Evolutionary conservation across 1,284 basidiomycete species (phyloP).

Genomic region (Moesziomyces globuligerus): DNA sequence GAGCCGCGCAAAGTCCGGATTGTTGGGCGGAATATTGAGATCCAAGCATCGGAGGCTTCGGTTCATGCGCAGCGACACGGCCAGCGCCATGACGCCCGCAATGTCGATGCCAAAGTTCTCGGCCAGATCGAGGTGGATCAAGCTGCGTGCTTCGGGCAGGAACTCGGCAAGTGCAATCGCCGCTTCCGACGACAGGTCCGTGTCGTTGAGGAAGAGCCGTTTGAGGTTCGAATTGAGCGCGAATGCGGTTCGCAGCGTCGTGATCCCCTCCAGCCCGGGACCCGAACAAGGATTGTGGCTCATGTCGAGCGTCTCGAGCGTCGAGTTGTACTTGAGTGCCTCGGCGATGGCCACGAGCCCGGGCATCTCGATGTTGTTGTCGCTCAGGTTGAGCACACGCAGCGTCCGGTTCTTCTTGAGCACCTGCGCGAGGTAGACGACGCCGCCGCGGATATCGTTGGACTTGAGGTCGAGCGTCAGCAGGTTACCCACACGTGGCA

Average conservation of each 20-base stretch:
- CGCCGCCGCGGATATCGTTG: slow-evolving; percentile 84
- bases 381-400: slow-evolving; percentile 90
- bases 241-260: slow-evolving; percentile 78
- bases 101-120: slow-evolving; percentile 75
- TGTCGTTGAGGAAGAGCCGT: slow-evolving; percentile 88
- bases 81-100: slow-evolving; percentile 90
- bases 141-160: slow-evolving; percentile 84
- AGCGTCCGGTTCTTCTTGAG: slow-evolving; percentile 94
- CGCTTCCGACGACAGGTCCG: slow-evolving; percentile 81
- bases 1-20: slow-evolving; percentile 81
- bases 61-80: slow-evolving; percentile 83
- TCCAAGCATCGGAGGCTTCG: slow-evolving; percentile 89
- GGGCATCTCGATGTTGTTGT: slow-evolving; percentile 87
- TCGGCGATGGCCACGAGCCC: slow-evolving; percentile 86
- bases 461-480: slow-evolving; percentile 88
- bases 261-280: slow-evolving; percentile 79
- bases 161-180: slow-evolving; percentile 97
- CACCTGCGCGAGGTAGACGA: slow-evolving; percentile 91
- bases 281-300: slow-evolving; percentile 93
- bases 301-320: slow-evolving; percentile 91
- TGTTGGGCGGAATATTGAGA: slow-evolving; percentile 84
- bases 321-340: slow-evolving; percentile 93
- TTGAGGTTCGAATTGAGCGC: slow-evolving; percentile 91
- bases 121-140: slow-evolving; percentile 79
- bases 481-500: slow-evolving; percentile 84